These are phyloP conservation scores for Medicago ruthenica DNA, from an alignment of 306 rosid species.

Conservation along the genomic window DNA sequence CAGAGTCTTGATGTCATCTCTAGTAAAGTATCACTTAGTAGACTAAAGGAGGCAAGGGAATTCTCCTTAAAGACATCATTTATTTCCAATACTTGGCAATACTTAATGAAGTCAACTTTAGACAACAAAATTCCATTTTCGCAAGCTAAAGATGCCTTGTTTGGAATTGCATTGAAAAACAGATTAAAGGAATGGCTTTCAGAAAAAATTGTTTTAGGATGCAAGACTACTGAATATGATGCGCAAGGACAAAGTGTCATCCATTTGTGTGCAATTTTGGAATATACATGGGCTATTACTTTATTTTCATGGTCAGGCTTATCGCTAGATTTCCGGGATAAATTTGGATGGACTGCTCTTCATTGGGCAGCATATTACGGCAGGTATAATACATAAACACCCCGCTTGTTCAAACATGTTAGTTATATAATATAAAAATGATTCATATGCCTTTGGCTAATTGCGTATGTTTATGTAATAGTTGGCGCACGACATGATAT, in stretches of 20 bases:
- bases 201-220: constrained; percentile 72
- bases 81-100: constrained; percentile 67
- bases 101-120: constrained; percentile 60
- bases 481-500: constrained; percentile 1
- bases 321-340: constrained; percentile 90
- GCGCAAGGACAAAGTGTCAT: constrained; percentile 85
- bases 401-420: constrained; percentile 27
- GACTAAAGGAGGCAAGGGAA: constrained; percentile 71
- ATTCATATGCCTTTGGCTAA: neutral
- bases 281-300: constrained; percentile 82
- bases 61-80: constrained; percentile 61
- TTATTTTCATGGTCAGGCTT: constrained; percentile 83
- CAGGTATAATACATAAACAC: constrained; percentile 56
- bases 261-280: constrained; percentile 90
- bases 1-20: constrained; percentile 65
- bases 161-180: constrained; percentile 67
- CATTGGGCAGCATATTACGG: constrained; percentile 97
- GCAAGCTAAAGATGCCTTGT: constrained; percentile 69
- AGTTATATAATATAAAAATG: neutral
- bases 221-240: constrained; percentile 71
- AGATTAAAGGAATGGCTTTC: constrained; percentile 83
- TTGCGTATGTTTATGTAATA: neutral
- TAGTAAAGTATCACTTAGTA: constrained; percentile 53
- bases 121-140: constrained; percentile 58
- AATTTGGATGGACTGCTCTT: constrained; percentile 95